phyloP scores from a whole-genome alignment of 768 basidiomycete genomes.

The Lactifluus volemus region DNA sequence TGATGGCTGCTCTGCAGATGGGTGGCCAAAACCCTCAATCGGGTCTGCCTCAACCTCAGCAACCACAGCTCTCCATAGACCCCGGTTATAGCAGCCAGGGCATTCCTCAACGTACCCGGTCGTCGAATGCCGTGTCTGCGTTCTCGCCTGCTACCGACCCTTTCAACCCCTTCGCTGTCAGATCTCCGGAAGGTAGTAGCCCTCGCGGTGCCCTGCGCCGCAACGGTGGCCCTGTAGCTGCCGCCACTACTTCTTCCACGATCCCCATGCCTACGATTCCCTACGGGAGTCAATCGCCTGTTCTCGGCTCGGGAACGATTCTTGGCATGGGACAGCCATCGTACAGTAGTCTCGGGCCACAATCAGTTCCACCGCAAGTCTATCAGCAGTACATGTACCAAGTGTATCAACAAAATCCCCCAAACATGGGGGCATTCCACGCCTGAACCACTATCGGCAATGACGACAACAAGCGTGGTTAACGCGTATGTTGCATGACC shows the following conservation, averaged over 20 bases:
- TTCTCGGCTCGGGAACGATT: slow-evolving; percentile 45
- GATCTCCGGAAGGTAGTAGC: slow-evolving; percentile 42
- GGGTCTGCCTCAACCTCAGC: slow-evolving; percentile 60
- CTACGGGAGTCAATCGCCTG: slow-evolving; percentile 56
- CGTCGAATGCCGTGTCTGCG: slow-evolving; percentile 34
- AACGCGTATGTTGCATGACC: slow-evolving; percentile 8
- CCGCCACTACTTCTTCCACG: slow-evolving; percentile 21
- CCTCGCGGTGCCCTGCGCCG: slow-evolving; percentile 41
- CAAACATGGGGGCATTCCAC: slow-evolving; percentile 68
- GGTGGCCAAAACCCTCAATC: slow-evolving; percentile 81
- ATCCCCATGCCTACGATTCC: slow-evolving; percentile 29
- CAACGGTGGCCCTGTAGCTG: slow-evolving; percentile 33
- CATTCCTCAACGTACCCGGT: slow-evolving; percentile 18
- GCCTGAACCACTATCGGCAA: slow-evolving; percentile 23
- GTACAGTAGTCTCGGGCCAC: slow-evolving; percentile 49
- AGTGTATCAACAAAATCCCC: slow-evolving; percentile 66
- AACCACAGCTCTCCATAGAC: slow-evolving; percentile 67
- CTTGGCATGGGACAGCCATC: slow-evolving; percentile 60
- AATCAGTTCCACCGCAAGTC: slow-evolving; percentile 57
- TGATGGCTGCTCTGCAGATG: slow-evolving; percentile 92
- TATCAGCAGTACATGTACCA: slow-evolving; percentile 77
- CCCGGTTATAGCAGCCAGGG: slow-evolving; percentile 41
- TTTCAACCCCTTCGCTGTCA: slow-evolving; percentile 49
- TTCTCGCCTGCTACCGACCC: slow-evolving; percentile 47
- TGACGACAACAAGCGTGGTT: slow-evolving; percentile 6